Conservation (phyloP, 1,139 yeast genomes). For the Magnusiomyces suaveolens region DNA sequence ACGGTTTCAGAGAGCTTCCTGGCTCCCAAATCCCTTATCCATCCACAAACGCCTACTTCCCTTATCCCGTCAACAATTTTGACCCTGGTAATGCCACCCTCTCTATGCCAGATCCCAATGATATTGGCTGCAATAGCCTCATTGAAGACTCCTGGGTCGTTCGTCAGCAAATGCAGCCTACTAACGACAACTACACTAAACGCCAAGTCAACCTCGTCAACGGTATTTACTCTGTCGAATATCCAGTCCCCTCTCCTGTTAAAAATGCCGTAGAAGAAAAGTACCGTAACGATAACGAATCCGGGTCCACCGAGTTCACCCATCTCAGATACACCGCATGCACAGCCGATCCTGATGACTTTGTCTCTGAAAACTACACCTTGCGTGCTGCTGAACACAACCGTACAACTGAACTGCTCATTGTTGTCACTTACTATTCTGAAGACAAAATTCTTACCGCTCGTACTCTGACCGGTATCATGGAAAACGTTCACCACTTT, state of each 20-base stretch:
- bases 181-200: slow-evolving; percentile 51
- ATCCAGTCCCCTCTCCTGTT: slow-evolving; percentile 63
- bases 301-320: slow-evolving; percentile 51
- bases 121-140: slow-evolving; percentile 6
- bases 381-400: slow-evolving; percentile 64
- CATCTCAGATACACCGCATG: slow-evolving; percentile 72
- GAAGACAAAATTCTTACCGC: slow-evolving; percentile 85
- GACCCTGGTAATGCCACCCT: slow-evolving; percentile 17
- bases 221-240: slow-evolving; percentile 65
- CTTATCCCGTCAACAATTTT: slow-evolving; percentile 11
- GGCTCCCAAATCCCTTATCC: not conserved
- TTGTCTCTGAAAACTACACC: slow-evolving; percentile 59
- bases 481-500: slow-evolving; percentile 82
- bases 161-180: slow-evolving; percentile 33
- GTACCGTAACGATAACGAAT: slow-evolving; percentile 53
- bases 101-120: slow-evolving; percentile 10
- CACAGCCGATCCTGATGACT: slow-evolving; percentile 74
- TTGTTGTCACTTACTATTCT: slow-evolving; percentile 77
- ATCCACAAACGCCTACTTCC: slow-evolving; percentile 9
- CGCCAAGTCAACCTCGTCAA: slow-evolving; percentile 55
- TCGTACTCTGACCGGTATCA: slow-evolving; percentile 84
- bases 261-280: slow-evolving; percentile 47
- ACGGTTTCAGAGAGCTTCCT: not conserved
- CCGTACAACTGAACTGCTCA: slow-evolving; percentile 77
- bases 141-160: slow-evolving; percentile 17